Evolutionary conservation across 331 rosid genomes (phyloP), one percentile per base, ranked within the genome.

Genomic region (Saraca asoca): DNA sequence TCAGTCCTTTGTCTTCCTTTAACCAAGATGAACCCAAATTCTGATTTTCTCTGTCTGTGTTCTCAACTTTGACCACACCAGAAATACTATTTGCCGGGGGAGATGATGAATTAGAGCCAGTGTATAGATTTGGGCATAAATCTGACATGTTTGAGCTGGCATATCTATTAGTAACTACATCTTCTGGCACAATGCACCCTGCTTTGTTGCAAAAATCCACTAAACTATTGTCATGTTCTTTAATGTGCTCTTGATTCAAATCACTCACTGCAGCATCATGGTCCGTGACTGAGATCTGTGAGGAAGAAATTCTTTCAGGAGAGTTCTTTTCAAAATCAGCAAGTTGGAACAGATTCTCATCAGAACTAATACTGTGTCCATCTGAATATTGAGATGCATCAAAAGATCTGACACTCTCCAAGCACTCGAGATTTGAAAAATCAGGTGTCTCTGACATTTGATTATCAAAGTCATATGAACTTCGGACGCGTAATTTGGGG

Each of bases 371-470:
- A 65, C 95, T 88, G 60, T 81, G 85, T 43, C 76, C 95, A 72
- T 88, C 95, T 58, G 96, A 86, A 68, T 85, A 83, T 66, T 81
- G 94, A 72, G 89, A 89, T 56, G 88, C 89, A 61, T 79, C 82
- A 75, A 84, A 83, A 50, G 97, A 93, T 77, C 86, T 81, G 59
- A 80, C 72, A 66, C 83, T 73, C 54, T 81, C 85, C 38, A 56
- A 66, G 67, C 77, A 55, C 6, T 73, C 65, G 64, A 78, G 57
- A 74, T 72, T 51, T 53, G 78, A 41, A 29, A 52, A 48, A 53
- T 58, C 50, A 7, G 80, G 87, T 52, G 73, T 51, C 75, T 58
- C 73, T 58, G 77, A 62, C 64, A 68, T 58, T 17, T 35, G 87
- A 77, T 66, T 84, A 68, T 81, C 91, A 0, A 58, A 68, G 71